These are phyloP conservation scores for Scedosporium dehoogii DNA, from an alignment of 2,329 filamentous ascomycete genomes.

Conservation along the genomic window DNA sequence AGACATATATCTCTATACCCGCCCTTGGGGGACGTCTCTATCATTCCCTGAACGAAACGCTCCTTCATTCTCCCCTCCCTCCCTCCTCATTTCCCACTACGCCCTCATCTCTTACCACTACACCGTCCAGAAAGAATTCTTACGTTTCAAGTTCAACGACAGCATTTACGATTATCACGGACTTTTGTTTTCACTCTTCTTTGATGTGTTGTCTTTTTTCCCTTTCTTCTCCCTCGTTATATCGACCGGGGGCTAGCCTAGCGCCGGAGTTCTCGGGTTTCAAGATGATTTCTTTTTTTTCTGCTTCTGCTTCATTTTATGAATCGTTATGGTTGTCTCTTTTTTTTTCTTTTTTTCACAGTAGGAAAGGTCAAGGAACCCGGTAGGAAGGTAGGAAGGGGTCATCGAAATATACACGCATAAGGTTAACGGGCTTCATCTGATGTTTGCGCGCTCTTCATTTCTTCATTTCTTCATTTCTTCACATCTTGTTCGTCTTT, in stretches of 20 bases:
- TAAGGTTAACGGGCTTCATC: not conserved
- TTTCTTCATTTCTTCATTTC: not conserved
- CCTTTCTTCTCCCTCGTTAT: not conserved
- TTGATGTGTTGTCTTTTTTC: not conserved
- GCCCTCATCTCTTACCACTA: too few species aligned
- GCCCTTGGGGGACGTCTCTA: not conserved
- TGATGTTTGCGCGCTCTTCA: not conserved
- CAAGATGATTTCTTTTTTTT: not conserved
- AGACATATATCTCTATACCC: not conserved
- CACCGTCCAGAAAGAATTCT: not conserved
- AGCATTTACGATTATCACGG: not conserved
- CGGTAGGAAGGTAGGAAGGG: not conserved
- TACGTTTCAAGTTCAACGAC: not conserved
- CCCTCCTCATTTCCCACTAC: too few species aligned
- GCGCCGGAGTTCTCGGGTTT: constrained; percentile 4
- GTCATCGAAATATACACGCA: not conserved
- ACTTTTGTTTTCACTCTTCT: not conserved
- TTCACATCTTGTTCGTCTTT: not conserved
- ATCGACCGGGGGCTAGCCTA: not conserved
- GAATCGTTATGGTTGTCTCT: not conserved
- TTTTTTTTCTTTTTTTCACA: not conserved
- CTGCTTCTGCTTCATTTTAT: not conserved
- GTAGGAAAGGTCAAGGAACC: not conserved
- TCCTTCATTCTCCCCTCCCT: too few species aligned
- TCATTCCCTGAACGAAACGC: not conserved